Evolutionary conservation across 164 flowering plant genomes (phyloP), one percentile per base, ranked within the genome.

Genomic region (Macadamia integrifolia): DNA sequence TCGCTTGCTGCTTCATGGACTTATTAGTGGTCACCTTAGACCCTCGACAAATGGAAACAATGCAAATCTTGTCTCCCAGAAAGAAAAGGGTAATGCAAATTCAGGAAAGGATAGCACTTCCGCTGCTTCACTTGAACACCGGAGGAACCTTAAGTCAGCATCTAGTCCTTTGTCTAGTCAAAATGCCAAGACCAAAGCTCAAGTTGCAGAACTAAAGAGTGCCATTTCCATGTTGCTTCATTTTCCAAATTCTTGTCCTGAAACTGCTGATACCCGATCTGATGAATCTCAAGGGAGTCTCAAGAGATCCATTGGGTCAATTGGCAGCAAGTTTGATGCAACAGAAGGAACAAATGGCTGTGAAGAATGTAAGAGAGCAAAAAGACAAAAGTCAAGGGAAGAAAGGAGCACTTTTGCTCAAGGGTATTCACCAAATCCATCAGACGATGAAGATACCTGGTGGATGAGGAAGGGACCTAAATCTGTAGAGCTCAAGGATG

Each of bases 381-480:
- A 95, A 77, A 85, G 82, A 72, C 99, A 85, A 66, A 95, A 85
- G 66, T 15, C 78, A 52, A 77, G 81, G 71, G 96, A 88, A 60
- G 97, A 91, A 18, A 79, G 79, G 69, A 84, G 76, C 65, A 74
- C 85, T 12, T 73, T 68, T 61, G 58, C 75, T 56, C 90, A 78
- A 67, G 83, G 76, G 23, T 65, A 69, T 60, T 76, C 87, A 12
- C 80, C 84, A 49, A 74, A 77, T 70, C 79, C 73, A 10, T 85
- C 83, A 59, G 97, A 89, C 75, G 96, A 89, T 62, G 96, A 89
- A 71, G 98, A 91, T 71, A 73, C 50, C 13, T 95, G 99, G 99
- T 92, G 97, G 98, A 76, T 80, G 68, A 82, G 80, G 84, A 89
- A 87, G 82, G 96, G 88, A 6, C 61, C 78, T 6, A 92, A 91